A percentile compares a stretch with the other conserved stretches of the same genome.
phyloP scores from a whole-genome alignment of 441 rosid species.

The Eutrema salsugineum region DNA sequence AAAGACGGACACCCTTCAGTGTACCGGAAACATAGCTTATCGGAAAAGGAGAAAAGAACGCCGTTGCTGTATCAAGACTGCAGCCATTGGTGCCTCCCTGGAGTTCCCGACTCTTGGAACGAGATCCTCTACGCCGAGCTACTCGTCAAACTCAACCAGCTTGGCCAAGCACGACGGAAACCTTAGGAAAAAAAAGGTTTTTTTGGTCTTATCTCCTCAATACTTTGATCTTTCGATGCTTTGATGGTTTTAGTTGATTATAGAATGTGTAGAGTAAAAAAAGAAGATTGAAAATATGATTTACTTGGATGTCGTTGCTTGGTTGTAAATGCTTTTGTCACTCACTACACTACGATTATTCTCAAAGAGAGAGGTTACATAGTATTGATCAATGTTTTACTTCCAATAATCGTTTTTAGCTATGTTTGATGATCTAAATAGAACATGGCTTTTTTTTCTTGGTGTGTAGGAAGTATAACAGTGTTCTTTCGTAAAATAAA shows the following conservation, averaged over 20 bases:
- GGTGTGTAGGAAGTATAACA: background rate
- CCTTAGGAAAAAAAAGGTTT: slow-evolving; percentile 3
- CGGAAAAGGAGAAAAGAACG: slow-evolving; percentile 39
- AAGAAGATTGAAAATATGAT: background rate
- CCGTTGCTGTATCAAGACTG: slow-evolving; percentile 53
- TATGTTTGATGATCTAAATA: background rate
- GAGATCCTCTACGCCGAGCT: slow-evolving; percentile 57
- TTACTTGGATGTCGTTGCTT: background rate
- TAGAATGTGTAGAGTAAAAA: slow-evolving; percentile 21
- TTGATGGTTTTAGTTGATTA: slow-evolving; percentile 4
- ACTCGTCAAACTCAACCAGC: slow-evolving; percentile 30
- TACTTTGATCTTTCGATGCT: slow-evolving; percentile 4
- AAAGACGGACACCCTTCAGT: slow-evolving; percentile 69
- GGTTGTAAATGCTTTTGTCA: slow-evolving; percentile 26
- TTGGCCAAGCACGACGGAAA: slow-evolving; percentile 2
- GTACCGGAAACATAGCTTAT: slow-evolving; percentile 40
- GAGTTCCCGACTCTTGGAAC: slow-evolving; percentile 79
- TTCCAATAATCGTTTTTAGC: background rate
- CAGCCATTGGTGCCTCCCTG: slow-evolving; percentile 88
- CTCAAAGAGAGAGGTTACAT: slow-evolving; percentile 11
- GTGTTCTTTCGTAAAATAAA: background rate
- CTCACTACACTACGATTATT: slow-evolving; percentile 11
- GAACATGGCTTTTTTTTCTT: background rate
- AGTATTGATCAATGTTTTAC: background rate
- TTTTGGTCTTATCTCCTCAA: background rate